Conservation (phyloP, 768 basidiomycete genomes). For the Pleurotus sapidus region DNA sequence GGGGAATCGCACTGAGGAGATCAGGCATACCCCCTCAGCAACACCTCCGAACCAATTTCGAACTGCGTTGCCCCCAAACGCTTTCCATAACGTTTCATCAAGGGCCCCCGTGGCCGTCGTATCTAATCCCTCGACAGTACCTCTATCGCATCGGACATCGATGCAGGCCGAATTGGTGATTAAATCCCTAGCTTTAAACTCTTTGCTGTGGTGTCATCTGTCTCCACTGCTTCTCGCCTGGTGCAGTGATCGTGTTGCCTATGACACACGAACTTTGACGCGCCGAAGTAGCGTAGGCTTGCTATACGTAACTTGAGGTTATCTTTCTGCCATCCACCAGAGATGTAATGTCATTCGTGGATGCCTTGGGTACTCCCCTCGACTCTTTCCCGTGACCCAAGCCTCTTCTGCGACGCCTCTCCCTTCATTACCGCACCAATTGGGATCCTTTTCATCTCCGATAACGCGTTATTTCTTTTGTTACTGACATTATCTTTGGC, state of each 20-base stretch:
- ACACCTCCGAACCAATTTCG: not conserved
- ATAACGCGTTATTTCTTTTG: not conserved
- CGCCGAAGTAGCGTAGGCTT: too few relatives aligned
- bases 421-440: too few relatives aligned
- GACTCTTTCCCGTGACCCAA: too few relatives aligned
- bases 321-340: too few relatives aligned
- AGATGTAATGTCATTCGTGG: too few relatives aligned
- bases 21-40: not conserved
- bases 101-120: slow-evolving; percentile 7
- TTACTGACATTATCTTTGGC: not conserved
- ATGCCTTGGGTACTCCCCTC: too few relatives aligned
- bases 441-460: too few relatives aligned
- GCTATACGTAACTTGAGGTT: too few relatives aligned
- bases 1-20: not conserved
- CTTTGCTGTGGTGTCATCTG: not conserved
- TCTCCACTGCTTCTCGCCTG: not conserved
- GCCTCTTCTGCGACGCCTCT: too few relatives aligned
- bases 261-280: too few relatives aligned
- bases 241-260: not conserved
- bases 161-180: slow-evolving; percentile 8
- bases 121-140: not conserved
- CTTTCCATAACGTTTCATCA: not conserved
- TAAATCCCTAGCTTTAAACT: not conserved
- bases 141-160: slow-evolving; percentile 7
- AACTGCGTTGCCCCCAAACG: not conserved